phyloP scores from a whole-genome alignment of 1,284 basidiomycete species.

The Moesziomyces antarcticus region DNA sequence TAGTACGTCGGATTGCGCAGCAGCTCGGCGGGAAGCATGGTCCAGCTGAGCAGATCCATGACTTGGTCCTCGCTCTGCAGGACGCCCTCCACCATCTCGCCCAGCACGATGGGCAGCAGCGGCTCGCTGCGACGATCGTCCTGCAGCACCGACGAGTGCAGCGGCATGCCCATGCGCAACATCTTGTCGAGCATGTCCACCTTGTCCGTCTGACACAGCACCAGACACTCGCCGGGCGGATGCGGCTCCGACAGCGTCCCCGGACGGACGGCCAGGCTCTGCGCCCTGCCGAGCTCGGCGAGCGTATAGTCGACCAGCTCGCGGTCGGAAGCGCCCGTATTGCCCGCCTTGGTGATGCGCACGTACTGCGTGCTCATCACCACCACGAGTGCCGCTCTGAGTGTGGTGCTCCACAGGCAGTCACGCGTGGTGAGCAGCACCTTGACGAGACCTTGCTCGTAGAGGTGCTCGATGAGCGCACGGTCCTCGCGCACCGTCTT shows the following conservation, averaged over 20 bases:
- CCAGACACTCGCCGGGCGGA: slow-evolving; percentile 71
- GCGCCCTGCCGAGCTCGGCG: slow-evolving; percentile 88
- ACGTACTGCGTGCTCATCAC: slow-evolving; percentile 93
- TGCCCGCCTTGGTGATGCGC: slow-evolving; percentile 67
- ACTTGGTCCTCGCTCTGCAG: slow-evolving; percentile 62
- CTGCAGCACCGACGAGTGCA: slow-evolving; percentile 83
- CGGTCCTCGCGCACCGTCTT: slow-evolving; percentile 79
- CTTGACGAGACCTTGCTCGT: slow-evolving; percentile 81
- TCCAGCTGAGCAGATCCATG: slow-evolving; percentile 83
- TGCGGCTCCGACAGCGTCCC: slow-evolving; percentile 62
- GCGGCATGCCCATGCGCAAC: slow-evolving; percentile 84
- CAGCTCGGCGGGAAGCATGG: slow-evolving; percentile 80
- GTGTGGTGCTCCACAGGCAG: slow-evolving; percentile 84
- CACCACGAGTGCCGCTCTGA: slow-evolving; percentile 82
- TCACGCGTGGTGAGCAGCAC: slow-evolving; percentile 86
- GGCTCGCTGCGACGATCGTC: slow-evolving; percentile 57
- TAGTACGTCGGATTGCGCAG: slow-evolving; percentile 89
- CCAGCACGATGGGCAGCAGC: slow-evolving; percentile 46
- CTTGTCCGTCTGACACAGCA: slow-evolving; percentile 89
- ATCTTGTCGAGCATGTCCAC: slow-evolving; percentile 81
- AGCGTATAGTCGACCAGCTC: slow-evolving; percentile 82
- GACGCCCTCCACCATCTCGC: slow-evolving; percentile 29
- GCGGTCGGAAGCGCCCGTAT: slow-evolving; percentile 70
- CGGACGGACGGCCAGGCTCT: slow-evolving; percentile 81
- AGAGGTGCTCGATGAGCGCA: slow-evolving; percentile 83